phyloP scores from a whole-genome alignment of 768 basidiomycete species.

The Royoungia palumana region DNA sequence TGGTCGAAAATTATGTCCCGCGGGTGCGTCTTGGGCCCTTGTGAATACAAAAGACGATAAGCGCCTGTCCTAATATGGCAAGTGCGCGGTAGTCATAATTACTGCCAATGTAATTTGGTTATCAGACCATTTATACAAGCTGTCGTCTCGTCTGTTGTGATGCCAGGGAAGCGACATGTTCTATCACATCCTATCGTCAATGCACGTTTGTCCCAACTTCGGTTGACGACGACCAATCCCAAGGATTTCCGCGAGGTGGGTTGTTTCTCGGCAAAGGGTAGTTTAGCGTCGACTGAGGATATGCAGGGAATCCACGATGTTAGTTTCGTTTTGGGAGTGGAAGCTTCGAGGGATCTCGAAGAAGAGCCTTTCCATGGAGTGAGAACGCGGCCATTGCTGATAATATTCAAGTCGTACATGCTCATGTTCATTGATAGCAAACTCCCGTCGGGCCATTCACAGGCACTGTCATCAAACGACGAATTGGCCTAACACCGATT shows the following conservation, averaged over 20 bases:
- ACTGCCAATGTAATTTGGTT: not conserved
- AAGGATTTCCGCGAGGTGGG: slow-evolving; percentile 79
- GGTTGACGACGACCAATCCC: slow-evolving; percentile 54
- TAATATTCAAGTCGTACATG: not conserved
- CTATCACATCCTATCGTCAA: slow-evolving; percentile 72
- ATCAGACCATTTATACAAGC: not conserved
- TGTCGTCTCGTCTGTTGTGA: slow-evolving; percentile 10
- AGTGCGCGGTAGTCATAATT: not conserved
- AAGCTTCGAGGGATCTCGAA: slow-evolving; percentile 70
- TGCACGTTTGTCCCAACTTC: slow-evolving; percentile 67
- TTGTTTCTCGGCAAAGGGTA: not conserved
- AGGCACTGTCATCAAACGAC: slow-evolving; percentile 70
- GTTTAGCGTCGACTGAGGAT: slow-evolving; percentile 2
- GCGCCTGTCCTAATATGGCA: not conserved
- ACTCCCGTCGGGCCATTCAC: slow-evolving; percentile 79
- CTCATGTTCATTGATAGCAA: slow-evolving; percentile 40
- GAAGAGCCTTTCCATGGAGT: slow-evolving; percentile 64
- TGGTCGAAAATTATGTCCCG: slow-evolving; percentile 55
- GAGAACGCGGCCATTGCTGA: slow-evolving; percentile 2
- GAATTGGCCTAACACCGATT: slow-evolving; percentile 86
- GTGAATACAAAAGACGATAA: slow-evolving; percentile 89
- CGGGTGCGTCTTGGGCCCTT: slow-evolving; percentile 70
- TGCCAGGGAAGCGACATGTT: slow-evolving; percentile 44
- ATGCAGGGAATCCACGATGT: slow-evolving; percentile 69
- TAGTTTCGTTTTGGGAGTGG: slow-evolving; percentile 76